Conservation (phyloP, 495 filamentous ascomycete genomes). For the Penicillium cosmopolitanum region DNA sequence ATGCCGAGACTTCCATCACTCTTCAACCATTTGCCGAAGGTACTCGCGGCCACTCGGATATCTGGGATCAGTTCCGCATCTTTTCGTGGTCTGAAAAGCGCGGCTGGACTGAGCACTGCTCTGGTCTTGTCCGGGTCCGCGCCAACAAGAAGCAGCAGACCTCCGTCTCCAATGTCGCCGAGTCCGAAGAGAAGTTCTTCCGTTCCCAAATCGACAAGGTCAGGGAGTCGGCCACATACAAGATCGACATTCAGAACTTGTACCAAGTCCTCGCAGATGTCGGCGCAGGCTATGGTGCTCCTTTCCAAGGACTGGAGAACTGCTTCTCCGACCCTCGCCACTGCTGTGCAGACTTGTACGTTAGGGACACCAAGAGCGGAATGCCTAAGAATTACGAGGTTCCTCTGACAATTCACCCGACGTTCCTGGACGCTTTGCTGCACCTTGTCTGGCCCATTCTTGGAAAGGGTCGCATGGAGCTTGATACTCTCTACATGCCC, state of each 20-base stretch:
- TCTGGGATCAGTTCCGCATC: slow-evolving; percentile 44
- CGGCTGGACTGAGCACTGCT: slow-evolving; percentile 42
- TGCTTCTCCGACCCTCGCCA: slow-evolving; percentile 22
- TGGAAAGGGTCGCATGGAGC: slow-evolving; percentile 41
- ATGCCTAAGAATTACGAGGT: slow-evolving; percentile 36
- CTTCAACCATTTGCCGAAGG: slow-evolving; percentile 44
- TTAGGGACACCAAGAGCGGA: slow-evolving; percentile 28
- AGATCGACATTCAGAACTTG: slow-evolving; percentile 25
- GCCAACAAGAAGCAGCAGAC: slow-evolving; percentile 22
- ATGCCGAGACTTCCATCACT: slow-evolving; percentile 45
- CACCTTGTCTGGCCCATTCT: slow-evolving; percentile 45
- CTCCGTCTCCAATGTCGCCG: slow-evolving; percentile 17
- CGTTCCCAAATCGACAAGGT: slow-evolving; percentile 17
- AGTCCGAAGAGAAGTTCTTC: slow-evolving; percentile 19
- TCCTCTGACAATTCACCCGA: slow-evolving; percentile 29
- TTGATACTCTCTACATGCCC: slow-evolving; percentile 49
- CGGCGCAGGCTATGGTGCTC: slow-evolving; percentile 27
- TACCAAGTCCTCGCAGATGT: slow-evolving; percentile 30
- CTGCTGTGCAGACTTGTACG: slow-evolving; percentile 26
- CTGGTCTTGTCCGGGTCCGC: slow-evolving; percentile 28
- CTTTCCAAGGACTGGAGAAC: slow-evolving; percentile 31
- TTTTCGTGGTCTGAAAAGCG: slow-evolving; percentile 35
- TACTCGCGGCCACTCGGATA: slow-evolving; percentile 38
- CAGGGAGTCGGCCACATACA: slow-evolving; percentile 18
- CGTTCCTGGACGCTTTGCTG: slow-evolving; percentile 33